Evolutionary conservation across 371 early-diverging fungal genomes (phyloP).

Genomic region (Mortierella sp.): DNA sequence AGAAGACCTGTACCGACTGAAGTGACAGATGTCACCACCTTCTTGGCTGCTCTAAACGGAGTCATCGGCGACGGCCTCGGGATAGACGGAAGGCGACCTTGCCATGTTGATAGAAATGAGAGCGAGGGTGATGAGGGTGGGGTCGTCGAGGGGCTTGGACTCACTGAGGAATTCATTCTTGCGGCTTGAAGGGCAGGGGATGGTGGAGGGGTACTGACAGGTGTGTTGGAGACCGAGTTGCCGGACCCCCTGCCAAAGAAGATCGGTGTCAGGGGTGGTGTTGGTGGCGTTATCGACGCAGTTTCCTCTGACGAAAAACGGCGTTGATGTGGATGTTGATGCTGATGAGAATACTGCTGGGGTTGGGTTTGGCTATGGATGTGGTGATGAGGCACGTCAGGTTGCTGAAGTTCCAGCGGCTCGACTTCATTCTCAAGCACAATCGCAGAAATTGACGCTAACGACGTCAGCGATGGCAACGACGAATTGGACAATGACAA

Average conservation of each 20-base stretch:
- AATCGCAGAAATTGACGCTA: slow-evolving; percentile 18
- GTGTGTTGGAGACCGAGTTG: slow-evolving; percentile 28
- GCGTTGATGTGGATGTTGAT: background rate
- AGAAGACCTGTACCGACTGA: slow-evolving; percentile 48
- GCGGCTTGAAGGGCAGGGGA: slow-evolving; percentile 41
- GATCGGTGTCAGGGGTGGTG: slow-evolving; percentile 18
- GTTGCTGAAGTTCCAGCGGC: slow-evolving; percentile 24
- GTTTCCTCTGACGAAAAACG: background rate
- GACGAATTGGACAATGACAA: slow-evolving; percentile 9
- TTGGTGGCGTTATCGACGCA: background rate
- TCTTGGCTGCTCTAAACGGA: slow-evolving; percentile 46
- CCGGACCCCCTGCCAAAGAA: slow-evolving; percentile 30
- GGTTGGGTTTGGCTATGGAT: background rate
- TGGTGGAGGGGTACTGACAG: slow-evolving; percentile 39
- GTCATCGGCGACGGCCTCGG: slow-evolving; percentile 48
- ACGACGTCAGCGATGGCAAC: slow-evolving; percentile 18
- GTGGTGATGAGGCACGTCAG: background rate
- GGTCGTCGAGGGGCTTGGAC: slow-evolving; percentile 42
- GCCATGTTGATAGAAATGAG: slow-evolving; percentile 41
- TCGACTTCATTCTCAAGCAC: slow-evolving; percentile 39
- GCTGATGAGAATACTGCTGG: background rate
- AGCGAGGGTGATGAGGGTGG: slow-evolving; percentile 48
- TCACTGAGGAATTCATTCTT: slow-evolving; percentile 3
- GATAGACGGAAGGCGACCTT: slow-evolving; percentile 41
- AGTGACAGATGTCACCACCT: slow-evolving; percentile 51